Evolutionary conservation across 2,329 filamentous ascomycete species (phyloP), one percentile per base, ranked within the genome.

Genomic region (Fusarium pseudonygamai): DNA sequence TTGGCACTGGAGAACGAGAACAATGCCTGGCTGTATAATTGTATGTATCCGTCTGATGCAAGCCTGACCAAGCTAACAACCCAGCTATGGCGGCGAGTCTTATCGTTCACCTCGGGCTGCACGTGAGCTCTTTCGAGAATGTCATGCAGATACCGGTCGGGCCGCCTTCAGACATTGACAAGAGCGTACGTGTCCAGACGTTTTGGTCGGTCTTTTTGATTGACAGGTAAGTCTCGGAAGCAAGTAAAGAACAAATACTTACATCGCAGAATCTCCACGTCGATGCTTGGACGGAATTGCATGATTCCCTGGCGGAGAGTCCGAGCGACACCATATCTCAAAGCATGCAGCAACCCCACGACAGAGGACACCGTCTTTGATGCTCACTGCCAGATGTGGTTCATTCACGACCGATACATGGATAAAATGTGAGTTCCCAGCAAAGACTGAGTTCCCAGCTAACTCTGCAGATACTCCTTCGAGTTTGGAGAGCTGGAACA

Each of bases 11-110:
- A 61, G 1, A 61, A 56, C 5, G 59, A 61, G 16, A 61, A 26
- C 18, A 61, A 56, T 28, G 59, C 59, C 10, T 56, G 59, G 59
- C 16, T 61, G 6, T 61, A 61, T 14, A 45, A 61, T 4, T 61
- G 49, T 61, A 61, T 8, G 40, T 47, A 22, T 14, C 28, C 5
- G 12, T 26, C 42, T 18, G 5, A 11, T 7, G 5, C 34, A 34
- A 16, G 7, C n/a, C 11, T 4, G 22, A 22, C 13, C 15, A 40
- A 43, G 46, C 53, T 58, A 6, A 58, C 30, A 28, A n/a, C 22
- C 8, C 20, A 58, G 55, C 30, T 7, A 58, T 58, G 39, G 39
- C 55, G 15, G 55, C 55, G n/a, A 58, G 55, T 22, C 30, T 58
- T 20, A 26, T 47, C 2, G 30, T 58, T 5, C 40, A 58, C 30